A percentile compares a stretch with the other conserved stretches of the same genome.
phyloP scores from a whole-genome alignment of 129 eudicot genomes.

The Escallonia rubra region DNA sequence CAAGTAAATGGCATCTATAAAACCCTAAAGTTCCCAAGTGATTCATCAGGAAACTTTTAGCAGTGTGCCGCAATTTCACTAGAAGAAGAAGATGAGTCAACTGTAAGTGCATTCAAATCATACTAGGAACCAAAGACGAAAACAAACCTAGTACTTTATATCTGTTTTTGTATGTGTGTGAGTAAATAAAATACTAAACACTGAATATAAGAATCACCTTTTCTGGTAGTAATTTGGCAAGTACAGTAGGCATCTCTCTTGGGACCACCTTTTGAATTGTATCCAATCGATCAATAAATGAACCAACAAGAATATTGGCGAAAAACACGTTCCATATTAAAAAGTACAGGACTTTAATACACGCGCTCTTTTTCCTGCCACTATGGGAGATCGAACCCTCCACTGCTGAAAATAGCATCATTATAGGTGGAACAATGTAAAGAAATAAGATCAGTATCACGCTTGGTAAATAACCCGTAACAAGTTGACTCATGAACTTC shows the following conservation, averaged over 20 bases:
- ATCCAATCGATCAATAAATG: constrained; percentile 55
- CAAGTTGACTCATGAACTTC: constrained; percentile 33
- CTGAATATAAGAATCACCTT: constrained; percentile 34
- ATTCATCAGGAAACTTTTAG: too few relatives aligned
- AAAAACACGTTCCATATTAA: constrained; percentile 88
- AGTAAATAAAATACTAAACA: too few relatives aligned
- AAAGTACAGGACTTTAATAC: constrained; percentile 65
- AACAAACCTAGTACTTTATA: too few relatives aligned
- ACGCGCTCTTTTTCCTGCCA: constrained; percentile 77
- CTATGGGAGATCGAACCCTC: constrained; percentile 93
- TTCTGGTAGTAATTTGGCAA: constrained; percentile 71
- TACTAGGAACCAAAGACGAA: too few relatives aligned
- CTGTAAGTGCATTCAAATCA: too few relatives aligned
- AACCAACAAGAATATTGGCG: constrained; percentile 70
- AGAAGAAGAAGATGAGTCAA: too few relatives aligned
- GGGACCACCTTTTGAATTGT: constrained; percentile 32
- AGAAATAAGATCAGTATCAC: constrained; percentile 63
- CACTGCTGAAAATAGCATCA: constrained; percentile 74
- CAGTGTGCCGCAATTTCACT: too few relatives aligned
- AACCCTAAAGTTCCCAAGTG: too few relatives aligned
- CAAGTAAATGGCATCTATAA: too few relatives aligned
- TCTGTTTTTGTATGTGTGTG: too few relatives aligned
- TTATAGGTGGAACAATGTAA: constrained; percentile 73
- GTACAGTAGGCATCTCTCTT: constrained; percentile 51
- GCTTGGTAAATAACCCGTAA: constrained; percentile 93